Conservation (phyloP, 2,329 filamentous ascomycete genomes). For the Colletotrichum sp. region DNA sequence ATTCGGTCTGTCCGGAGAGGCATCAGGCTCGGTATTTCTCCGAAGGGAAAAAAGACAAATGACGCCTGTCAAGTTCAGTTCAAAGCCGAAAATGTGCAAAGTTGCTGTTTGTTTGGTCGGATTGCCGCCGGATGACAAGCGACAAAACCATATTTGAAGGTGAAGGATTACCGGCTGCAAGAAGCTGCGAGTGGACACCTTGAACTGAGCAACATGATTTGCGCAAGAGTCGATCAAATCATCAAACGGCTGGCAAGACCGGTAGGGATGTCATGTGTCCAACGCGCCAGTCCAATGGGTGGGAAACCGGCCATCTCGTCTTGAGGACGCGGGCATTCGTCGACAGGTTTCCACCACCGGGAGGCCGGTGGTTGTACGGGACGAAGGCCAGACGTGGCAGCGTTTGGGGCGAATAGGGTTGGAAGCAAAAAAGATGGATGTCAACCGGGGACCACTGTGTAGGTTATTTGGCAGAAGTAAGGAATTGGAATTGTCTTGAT, state of each 20-base stretch:
- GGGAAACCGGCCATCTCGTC: neutral
- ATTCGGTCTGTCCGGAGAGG: neutral
- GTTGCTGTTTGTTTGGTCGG: neutral
- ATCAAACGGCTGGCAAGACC: neutral
- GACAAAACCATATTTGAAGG: neutral
- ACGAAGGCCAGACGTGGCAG: neutral
- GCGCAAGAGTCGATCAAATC: neutral
- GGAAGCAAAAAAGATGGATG: neutral
- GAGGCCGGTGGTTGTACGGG: neutral
- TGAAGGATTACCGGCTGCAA: neutral
- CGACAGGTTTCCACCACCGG: neutral
- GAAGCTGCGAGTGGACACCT: neutral
- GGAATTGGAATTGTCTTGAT: slow-evolving; percentile 2
- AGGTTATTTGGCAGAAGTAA: slow-evolving; percentile 7
- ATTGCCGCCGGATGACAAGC: neutral
- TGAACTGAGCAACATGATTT: neutral
- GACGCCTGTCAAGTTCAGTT: neutral
- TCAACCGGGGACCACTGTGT: neutral
- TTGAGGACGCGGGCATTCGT: neutral
- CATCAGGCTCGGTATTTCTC: neutral
- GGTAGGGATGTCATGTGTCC: neutral
- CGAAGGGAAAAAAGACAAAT: neutral
- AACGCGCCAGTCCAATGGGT: neutral
- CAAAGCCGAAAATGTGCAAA: neutral
- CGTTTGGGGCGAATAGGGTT: slow-evolving; percentile 16